Evolutionary conservation across 306 rosid genomes (phyloP), one percentile per base, ranked within the genome.

Genomic region (Vicia faba): DNA sequence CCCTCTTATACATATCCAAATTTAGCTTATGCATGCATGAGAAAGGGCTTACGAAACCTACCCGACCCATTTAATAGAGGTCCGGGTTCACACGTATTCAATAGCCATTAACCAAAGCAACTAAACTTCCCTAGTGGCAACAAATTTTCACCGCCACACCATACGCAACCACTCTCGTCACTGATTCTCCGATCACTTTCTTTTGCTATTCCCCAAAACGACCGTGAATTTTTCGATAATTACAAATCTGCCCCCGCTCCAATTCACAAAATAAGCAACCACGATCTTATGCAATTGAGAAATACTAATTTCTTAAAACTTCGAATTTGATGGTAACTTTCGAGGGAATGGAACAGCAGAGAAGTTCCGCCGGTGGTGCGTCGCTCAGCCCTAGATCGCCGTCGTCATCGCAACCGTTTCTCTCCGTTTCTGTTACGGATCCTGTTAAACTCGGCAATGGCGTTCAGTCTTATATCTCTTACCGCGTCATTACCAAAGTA

Each of bases 371-470:
- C 54, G 91, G 87, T n/a, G 74, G 87, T 12, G 74, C 96, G 29
- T 75, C 88, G 26, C 91, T 68, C 74, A 93, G 97, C 88, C 97
- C 97, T 82, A 93, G 99, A 90, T 93, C 97, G 72, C 96, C 91
- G 57, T 82, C 87, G 4, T 84, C 97, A 2, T 86, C 97, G 36
- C 91, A 81, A 79, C 97, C 92, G 4, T 82, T 74, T 71, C 92
- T 93, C 14, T 88, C 89, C 7, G 99, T 93, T 60, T 88, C 87
- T 8, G 95, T 93, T 26, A 83, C 92, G 35, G 99, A 93, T 86
- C 97, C 97, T 43, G 97, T 93, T 67, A 93, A 93, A 79, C 88
- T 93, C 70, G 97, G 99, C 77, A 93, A 90, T 88, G 98, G 98
- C 80, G 97, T 93, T 72, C 98, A 93, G 76, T 85, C 98, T 38